These are phyloP conservation scores for Amoebophrya sp. DNA, from an alignment of 169 alveolate genomes.

Conservation along the genomic window DNA sequence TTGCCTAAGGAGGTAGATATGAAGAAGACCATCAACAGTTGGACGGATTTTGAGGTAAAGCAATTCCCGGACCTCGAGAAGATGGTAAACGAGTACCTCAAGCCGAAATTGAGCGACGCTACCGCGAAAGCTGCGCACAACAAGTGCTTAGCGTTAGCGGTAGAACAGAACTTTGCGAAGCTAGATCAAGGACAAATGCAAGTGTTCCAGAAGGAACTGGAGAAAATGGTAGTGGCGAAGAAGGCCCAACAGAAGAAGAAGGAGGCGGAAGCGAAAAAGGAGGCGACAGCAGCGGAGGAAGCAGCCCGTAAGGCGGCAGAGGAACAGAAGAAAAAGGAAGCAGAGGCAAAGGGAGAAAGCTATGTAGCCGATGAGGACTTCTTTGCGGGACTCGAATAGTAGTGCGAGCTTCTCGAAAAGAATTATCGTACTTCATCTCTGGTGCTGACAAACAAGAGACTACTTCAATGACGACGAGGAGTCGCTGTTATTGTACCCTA, in stretches of 20 bases:
- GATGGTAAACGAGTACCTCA: not conserved
- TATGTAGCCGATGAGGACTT: not conserved
- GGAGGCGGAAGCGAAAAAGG: not conserved
- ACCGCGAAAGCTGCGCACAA: not conserved
- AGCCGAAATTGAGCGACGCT: not conserved
- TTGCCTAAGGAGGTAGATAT: no score
- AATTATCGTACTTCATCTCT: no score
- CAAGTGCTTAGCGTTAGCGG: not conserved
- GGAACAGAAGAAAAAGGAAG: not conserved
- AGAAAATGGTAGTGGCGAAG: not conserved
- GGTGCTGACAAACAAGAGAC: no score
- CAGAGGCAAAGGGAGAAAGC: not conserved
- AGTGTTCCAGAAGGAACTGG: not conserved
- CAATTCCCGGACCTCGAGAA: not conserved
- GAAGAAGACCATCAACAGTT: not conserved
- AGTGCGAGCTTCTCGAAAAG: no score
- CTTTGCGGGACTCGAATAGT: not conserved
- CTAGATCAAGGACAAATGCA: not conserved
- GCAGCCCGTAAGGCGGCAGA: not conserved
- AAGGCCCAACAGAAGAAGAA: no score
- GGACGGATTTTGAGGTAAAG: not conserved
- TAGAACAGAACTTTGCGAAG: not conserved
- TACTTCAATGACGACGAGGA: no score
- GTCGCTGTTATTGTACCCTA: no score
- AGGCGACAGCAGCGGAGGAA: not conserved